Conservation (phyloP, 495 filamentous ascomycete species). For the Trichoderma virens region DNA sequence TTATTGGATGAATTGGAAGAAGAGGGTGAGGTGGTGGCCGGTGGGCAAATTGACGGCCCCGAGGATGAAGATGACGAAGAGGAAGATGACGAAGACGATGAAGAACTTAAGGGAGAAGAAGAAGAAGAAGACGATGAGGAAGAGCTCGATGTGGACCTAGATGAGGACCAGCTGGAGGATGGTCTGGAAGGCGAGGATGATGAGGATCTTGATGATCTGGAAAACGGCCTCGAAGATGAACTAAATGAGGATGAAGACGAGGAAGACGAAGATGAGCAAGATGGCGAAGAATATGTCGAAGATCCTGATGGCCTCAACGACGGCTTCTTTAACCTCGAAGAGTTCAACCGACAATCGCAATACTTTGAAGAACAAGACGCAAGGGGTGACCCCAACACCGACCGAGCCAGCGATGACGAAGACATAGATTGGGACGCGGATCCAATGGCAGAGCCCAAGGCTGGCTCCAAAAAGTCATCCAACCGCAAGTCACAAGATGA, state of each 20-base stretch:
- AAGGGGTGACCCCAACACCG: constrained; percentile 52
- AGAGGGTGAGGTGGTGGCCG: constrained; percentile 23
- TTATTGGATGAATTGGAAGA: constrained; percentile 42
- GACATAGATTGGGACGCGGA: constrained; percentile 78
- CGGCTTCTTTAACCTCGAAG: constrained; percentile 95
- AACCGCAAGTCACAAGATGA: constrained; percentile 11
- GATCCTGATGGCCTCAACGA: constrained; percentile 68
- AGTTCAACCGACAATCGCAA: constrained; percentile 92
- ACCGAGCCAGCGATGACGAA: constrained; percentile 63
- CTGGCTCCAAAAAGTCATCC: background rate
- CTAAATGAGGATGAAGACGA: constrained; percentile 27
- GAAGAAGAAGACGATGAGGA: constrained; percentile 22
- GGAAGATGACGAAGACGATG: constrained; percentile 15
- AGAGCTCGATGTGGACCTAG: constrained; percentile 10
- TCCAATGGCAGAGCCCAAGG: constrained; percentile 38
- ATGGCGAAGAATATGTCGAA: constrained; percentile 35
- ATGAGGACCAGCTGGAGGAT: constrained; percentile 8
- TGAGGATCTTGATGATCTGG: constrained; percentile 17
- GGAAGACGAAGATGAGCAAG: constrained; percentile 24
- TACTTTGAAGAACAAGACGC: constrained; percentile 77
- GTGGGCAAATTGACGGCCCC: constrained; percentile 24
- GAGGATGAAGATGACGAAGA: constrained; percentile 20
- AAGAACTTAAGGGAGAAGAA: constrained; percentile 20
- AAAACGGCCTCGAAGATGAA: constrained; percentile 12
- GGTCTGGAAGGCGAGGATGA: constrained; percentile 16